Conservation (phyloP, 192 early-diverging fungal species). For the Funneliformis mosseae region DNA sequence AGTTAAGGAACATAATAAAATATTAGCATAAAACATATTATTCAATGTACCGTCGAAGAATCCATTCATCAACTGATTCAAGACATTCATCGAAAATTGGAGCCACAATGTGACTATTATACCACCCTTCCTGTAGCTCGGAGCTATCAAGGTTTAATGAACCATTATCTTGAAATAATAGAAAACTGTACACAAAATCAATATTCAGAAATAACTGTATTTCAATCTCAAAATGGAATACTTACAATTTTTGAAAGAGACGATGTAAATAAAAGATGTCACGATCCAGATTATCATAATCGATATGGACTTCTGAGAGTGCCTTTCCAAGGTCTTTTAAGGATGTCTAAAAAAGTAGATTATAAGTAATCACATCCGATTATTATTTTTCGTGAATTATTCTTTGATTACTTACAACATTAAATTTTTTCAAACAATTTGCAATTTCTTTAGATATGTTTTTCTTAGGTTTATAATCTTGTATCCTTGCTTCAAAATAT, state of each 20-base stretch:
- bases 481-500: no score
- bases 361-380: no score
- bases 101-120: not conserved
- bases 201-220: not conserved
- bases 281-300: no score
- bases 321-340: not conserved
- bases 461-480: no score
- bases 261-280: not conserved
- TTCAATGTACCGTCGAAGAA: no score
- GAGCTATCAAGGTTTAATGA: not conserved
- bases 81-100: not conserved
- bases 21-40: no score
- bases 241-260: slow-evolving; percentile 20
- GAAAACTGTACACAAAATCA: not conserved
- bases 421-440: no score
- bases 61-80: not conserved
- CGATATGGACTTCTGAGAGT: slow-evolving; percentile 3
- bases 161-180: not conserved
- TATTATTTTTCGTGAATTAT: no score
- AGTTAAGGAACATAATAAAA: no score
- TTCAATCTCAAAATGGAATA: not conserved
- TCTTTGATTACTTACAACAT: no score
- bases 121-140: not conserved
- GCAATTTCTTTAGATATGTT: no score
- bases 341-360: no score